Evolutionary conservation across 768 basidiomycete genomes (phyloP).

Genomic region (Auricularia sp.): DNA sequence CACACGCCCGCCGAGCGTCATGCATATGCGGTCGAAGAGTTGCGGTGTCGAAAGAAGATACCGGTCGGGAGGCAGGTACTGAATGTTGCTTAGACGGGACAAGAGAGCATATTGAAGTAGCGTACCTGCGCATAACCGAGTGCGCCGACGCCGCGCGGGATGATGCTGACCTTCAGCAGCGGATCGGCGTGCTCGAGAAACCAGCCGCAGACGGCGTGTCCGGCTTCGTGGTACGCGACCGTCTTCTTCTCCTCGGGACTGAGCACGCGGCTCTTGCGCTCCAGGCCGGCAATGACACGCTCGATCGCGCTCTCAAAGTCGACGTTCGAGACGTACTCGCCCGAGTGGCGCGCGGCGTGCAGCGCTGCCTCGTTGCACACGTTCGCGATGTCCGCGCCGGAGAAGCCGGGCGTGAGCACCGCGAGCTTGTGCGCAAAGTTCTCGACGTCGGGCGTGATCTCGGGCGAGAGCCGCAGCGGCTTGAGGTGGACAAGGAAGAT

Average conservation of each 20-base stretch:
- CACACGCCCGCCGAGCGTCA: constrained; percentile 96
- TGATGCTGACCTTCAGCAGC: constrained; percentile 94
- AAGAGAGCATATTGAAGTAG: constrained; percentile 8
- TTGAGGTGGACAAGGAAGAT: constrained; percentile 89
- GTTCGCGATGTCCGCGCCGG: constrained; percentile 97
- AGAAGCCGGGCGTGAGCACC: constrained; percentile 95
- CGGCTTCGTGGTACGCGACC: constrained; percentile 98
- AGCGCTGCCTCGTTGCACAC: constrained; percentile 97
- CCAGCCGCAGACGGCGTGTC: constrained; percentile 98
- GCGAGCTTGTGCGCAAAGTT: constrained; percentile 84
- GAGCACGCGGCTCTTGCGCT: constrained; percentile 89
- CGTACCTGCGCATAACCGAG: constrained; percentile 90
- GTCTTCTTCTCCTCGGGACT: constrained; percentile 96
- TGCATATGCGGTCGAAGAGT: constrained; percentile 91
- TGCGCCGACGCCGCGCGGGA: constrained; percentile 91
- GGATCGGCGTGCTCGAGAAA: constrained; percentile 97
- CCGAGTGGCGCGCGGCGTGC: constrained; percentile 79
- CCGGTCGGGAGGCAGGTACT: constrained; percentile 93
- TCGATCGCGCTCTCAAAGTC: constrained; percentile 98
- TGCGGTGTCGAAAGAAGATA: constrained; percentile 94
- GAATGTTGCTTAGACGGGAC: constrained; percentile 4
- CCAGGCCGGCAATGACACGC: constrained; percentile 92
- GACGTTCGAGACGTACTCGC: constrained; percentile 65
- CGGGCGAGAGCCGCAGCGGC: constrained; percentile 58
- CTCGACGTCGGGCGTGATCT: constrained; percentile 32